A percentile compares a stretch with the other conserved stretches of the same genome.
phyloP scores from a whole-genome alignment of 2,329 filamentous ascomycete genomes.

The Verticillium zaregamsianum region DNA sequence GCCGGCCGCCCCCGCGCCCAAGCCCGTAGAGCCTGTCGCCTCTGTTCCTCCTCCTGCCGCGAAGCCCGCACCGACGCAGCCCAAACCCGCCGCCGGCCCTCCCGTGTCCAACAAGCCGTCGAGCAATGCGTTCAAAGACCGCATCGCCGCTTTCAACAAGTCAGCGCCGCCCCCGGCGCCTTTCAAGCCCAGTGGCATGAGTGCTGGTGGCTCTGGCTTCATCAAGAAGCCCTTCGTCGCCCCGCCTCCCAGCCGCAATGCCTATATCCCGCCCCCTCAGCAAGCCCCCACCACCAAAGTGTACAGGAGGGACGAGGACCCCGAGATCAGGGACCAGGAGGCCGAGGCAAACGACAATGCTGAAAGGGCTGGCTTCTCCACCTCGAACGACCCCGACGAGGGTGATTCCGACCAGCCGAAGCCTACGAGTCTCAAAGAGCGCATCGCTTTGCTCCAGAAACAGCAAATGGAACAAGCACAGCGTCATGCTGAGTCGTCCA shows the following conservation, averaged over 20 bases:
- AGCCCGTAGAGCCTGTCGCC: slow-evolving; percentile 28
- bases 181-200: slow-evolving; percentile 71
- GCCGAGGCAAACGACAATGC: slow-evolving; percentile 63
- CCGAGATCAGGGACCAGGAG: slow-evolving; percentile 62
- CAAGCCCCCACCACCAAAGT: slow-evolving; percentile 69
- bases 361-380: slow-evolving; percentile 61
- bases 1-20: slow-evolving; percentile 26
- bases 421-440: slow-evolving; percentile 87
- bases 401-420: slow-evolving; percentile 80
- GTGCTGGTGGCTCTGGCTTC: slow-evolving; percentile 60
- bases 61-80: slow-evolving; percentile 24
- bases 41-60: slow-evolving; percentile 34
- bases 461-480: slow-evolving; percentile 88
- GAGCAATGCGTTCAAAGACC: slow-evolving; percentile 81
- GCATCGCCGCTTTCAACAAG: slow-evolving; percentile 97
- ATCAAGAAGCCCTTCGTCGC: slow-evolving; percentile 97
- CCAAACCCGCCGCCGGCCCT: slow-evolving; percentile 54
- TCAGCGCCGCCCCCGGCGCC: slow-evolving; percentile 81
- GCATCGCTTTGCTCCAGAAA: slow-evolving; percentile 89
- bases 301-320: slow-evolving; percentile 86
- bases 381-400: slow-evolving; percentile 41
- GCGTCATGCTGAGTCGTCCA: slow-evolving; percentile 70
- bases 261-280: slow-evolving; percentile 75
- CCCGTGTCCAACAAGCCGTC: slow-evolving; percentile 70
- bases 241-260: slow-evolving; percentile 86